A percentile compares a stretch with the other conserved stretches of the same genome.
These are phyloP conservation scores for Begonia peltatifolia DNA, from an alignment of 306 rosid species.

Conservation along the genomic window DNA sequence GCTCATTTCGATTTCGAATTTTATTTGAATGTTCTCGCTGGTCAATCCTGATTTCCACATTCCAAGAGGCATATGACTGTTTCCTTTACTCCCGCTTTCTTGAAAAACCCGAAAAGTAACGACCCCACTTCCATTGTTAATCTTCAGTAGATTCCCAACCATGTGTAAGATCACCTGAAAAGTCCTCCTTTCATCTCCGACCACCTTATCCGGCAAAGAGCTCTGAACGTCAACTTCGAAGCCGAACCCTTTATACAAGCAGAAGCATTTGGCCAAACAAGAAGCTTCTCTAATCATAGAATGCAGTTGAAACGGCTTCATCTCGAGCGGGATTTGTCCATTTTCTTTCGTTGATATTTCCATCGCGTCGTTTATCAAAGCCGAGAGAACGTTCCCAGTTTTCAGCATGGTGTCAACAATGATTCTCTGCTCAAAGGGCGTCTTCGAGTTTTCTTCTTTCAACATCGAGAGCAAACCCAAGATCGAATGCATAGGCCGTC, in stretches of 20 bases:
- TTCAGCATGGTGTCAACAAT: constrained; percentile 57
- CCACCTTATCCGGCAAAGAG: constrained; percentile 47
- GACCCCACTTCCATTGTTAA: constrained; percentile 23
- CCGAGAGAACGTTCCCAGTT: constrained; percentile 48
- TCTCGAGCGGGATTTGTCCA: constrained; percentile 35
- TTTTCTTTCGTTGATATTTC: constrained; percentile 46
- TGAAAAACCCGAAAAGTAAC: constrained; percentile 29
- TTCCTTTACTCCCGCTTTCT: constrained; percentile 24
- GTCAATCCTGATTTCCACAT: constrained; percentile 32
- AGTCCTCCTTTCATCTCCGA: constrained; percentile 63
- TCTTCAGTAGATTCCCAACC: constrained; percentile 42
- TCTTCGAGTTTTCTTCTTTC: constrained; percentile 24
- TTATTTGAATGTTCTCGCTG: constrained; percentile 30
- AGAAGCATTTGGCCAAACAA: constrained; percentile 59
- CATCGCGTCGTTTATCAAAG: constrained; percentile 56
- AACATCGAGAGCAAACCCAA: constrained; percentile 52
- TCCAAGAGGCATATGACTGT: constrained; percentile 22
- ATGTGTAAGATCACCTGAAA: constrained; percentile 70
- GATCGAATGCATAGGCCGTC: constrained; percentile 68
- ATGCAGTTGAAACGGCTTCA: constrained; percentile 49
- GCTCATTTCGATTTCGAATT: constrained; percentile 42
- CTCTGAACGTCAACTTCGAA: constrained; percentile 46
- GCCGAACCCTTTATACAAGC: constrained; percentile 42
- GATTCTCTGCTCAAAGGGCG: constrained; percentile 28
- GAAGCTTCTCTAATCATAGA: constrained; percentile 58